A percentile compares a stretch with the other conserved stretches of the same genome.
Evolutionary conservation across 352 stramenopile genomes (phyloP).

Genomic region (Pythium brachiatum): DNA sequence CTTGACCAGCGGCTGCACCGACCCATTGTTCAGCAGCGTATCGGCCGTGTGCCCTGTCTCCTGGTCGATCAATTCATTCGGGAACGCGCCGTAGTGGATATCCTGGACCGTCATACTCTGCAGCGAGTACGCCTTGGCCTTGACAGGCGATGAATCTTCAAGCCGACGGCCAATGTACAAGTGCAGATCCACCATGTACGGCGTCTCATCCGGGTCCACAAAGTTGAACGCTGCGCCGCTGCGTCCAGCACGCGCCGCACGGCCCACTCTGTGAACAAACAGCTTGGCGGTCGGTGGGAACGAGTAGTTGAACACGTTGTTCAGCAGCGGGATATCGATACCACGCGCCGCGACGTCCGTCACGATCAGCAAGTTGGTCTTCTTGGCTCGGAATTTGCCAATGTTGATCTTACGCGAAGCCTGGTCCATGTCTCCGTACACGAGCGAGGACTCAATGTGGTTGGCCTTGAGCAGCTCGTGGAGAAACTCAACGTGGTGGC

Average conservation of each 20-base stretch:
- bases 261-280: slow-evolving; percentile 95
- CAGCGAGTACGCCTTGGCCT: slow-evolving; percentile 84
- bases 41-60: slow-evolving; percentile 95
- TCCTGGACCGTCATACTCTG: slow-evolving; percentile 93
- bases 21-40: slow-evolving; percentile 76
- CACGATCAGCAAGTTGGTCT: slow-evolving; percentile 91
- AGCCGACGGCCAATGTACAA: slow-evolving; percentile 92
- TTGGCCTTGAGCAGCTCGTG: slow-evolving; percentile 87
- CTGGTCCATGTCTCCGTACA: slow-evolving; percentile 95
- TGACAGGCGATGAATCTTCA: slow-evolving; percentile 64
- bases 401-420: slow-evolving; percentile 89
- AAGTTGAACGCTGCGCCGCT: slow-evolving; percentile 95
- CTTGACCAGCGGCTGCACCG: slow-evolving; percentile 77
- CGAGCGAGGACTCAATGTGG: slow-evolving; percentile 82
- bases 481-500: slow-evolving; percentile 99
- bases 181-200: slow-evolving; percentile 98
- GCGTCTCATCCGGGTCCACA: slow-evolving; percentile 97
- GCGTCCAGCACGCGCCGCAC: slow-evolving; percentile 93
- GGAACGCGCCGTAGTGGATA: slow-evolving; percentile 98
- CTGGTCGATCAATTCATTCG: slow-evolving; percentile 93
- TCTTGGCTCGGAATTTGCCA: slow-evolving; percentile 88
- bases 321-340: slow-evolving; percentile 96
- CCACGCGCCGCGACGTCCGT: slow-evolving; percentile 94
- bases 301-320: slow-evolving; percentile 96
- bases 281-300: slow-evolving; percentile 94